Evolutionary conservation across 495 filamentous ascomycete species (phyloP).

Genomic region (Diplogelasinospora grovesii): DNA sequence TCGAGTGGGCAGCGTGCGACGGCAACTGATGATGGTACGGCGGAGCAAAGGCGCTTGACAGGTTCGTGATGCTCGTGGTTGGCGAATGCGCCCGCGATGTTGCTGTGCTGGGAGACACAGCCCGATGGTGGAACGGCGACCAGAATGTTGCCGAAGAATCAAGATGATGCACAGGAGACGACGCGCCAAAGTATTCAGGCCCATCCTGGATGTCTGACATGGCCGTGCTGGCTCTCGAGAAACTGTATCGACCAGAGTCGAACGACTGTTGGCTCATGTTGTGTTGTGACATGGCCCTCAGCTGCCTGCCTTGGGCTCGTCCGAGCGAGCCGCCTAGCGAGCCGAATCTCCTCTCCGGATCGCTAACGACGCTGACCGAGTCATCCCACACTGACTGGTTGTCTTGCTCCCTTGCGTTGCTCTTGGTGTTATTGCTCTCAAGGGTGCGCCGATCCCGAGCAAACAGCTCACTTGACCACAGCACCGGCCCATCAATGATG

Average conservation of each 20-base stretch:
- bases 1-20: constrained; percentile 34
- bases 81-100: constrained; percentile 50
- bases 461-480: constrained; percentile 90
- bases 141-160: constrained; percentile 81
- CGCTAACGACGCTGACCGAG: constrained; percentile 51
- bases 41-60: constrained; percentile 38
- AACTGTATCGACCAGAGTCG: constrained; percentile 57
- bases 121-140: constrained; percentile 67
- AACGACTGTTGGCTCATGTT: constrained; percentile 61
- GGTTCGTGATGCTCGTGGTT: constrained; percentile 46
- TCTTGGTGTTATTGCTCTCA: constrained; percentile 52
- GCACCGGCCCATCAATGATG: constrained; percentile 76
- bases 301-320: constrained; percentile 38
- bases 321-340: constrained; percentile 25
- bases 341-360: constrained; percentile 35
- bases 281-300: constrained; percentile 46
- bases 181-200: constrained; percentile 60
- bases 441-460: constrained; percentile 69
- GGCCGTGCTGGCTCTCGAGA: constrained; percentile 47
- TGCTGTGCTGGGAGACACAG: constrained; percentile 54
- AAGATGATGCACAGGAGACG: constrained; percentile 63
- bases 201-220: constrained; percentile 61
- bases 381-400: constrained; percentile 42
- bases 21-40: constrained; percentile 33
- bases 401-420: constrained; percentile 31